These are phyloP conservation scores for Backusella westeae DNA, from an alignment of 192 early-diverging fungal genomes.

Conservation along the genomic window DNA sequence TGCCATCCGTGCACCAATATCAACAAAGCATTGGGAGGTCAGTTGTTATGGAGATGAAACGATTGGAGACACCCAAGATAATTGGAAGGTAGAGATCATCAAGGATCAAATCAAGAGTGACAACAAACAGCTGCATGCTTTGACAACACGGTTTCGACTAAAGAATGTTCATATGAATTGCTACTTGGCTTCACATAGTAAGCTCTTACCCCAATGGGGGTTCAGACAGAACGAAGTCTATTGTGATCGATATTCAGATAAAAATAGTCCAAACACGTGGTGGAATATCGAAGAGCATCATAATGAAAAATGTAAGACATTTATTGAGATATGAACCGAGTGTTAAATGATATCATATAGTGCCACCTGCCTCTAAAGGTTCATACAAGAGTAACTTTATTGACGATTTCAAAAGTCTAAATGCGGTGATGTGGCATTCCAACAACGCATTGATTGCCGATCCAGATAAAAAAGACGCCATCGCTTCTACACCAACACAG, in stretches of 20 bases:
- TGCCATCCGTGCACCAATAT: constrained; percentile 69
- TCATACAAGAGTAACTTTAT: constrained; percentile 76
- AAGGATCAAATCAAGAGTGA: constrained; percentile 57
- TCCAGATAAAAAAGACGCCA: constrained; percentile 83
- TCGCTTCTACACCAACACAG: constrained; percentile 81
- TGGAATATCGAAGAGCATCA: constrained; percentile 95
- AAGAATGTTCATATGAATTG: constrained; percentile 73
- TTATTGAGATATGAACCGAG: neutral
- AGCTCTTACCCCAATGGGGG: constrained; percentile 91
- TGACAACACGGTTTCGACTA: constrained; percentile 83
- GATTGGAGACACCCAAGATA: constrained; percentile 80
- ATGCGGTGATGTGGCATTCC: constrained; percentile 93
- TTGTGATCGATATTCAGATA: constrained; percentile 71
- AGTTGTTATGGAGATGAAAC: constrained; percentile 81
- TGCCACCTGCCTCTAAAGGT: constrained; percentile 65
- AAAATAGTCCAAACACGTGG: constrained; percentile 63
- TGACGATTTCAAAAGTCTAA: constrained; percentile 84
- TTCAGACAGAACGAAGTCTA: constrained; percentile 91
- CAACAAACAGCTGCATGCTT: constrained; percentile 54
- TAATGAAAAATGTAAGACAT: constrained; percentile 54
- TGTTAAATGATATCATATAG: neutral
- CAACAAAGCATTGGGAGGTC: constrained; percentile 82
- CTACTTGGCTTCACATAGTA: constrained; percentile 69
- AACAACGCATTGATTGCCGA: constrained; percentile 96
- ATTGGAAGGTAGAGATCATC: constrained; percentile 87